Evolutionary conservation across 805 yeast genomes (phyloP).

Genomic region (Saccharomyces paradoxus): DNA sequence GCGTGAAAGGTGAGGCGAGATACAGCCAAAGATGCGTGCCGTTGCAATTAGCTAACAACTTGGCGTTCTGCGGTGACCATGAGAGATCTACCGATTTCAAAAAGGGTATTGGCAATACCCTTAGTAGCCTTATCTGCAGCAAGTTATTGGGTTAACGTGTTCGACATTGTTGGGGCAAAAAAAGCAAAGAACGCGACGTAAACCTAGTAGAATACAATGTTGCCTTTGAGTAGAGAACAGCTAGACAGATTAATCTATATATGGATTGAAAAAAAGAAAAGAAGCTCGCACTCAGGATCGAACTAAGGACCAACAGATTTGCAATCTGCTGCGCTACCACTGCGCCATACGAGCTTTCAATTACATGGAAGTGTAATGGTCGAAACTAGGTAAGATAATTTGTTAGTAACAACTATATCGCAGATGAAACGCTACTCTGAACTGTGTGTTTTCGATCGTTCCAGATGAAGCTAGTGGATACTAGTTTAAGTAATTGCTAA

Average conservation of each 20-base stretch:
- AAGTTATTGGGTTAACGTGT: neutral
- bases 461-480: too few relatives aligned
- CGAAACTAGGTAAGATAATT: too few relatives aligned
- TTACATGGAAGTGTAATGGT: too few relatives aligned
- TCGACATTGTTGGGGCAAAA: neutral
- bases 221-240: neutral
- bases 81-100: neutral
- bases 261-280: conserved; percentile 27
- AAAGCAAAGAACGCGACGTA: neutral
- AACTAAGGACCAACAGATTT: conserved; percentile 97
- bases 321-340: conserved; percentile 99
- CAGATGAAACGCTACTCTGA: too few relatives aligned
- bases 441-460: too few relatives aligned
- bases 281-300: conserved; percentile 87
- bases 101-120: neutral
- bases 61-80: neutral
- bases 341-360: conserved; percentile 71
- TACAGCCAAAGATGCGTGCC: neutral
- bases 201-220: neutral
- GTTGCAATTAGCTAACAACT: neutral
- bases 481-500: too few relatives aligned
- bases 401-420: too few relatives aligned
- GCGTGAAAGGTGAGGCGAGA: neutral
- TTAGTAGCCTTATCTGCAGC: neutral
- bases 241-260: neutral